phyloP scores from a whole-genome alignment of 352 stramenopile genomes.

The Phytophthora tubulina region DNA sequence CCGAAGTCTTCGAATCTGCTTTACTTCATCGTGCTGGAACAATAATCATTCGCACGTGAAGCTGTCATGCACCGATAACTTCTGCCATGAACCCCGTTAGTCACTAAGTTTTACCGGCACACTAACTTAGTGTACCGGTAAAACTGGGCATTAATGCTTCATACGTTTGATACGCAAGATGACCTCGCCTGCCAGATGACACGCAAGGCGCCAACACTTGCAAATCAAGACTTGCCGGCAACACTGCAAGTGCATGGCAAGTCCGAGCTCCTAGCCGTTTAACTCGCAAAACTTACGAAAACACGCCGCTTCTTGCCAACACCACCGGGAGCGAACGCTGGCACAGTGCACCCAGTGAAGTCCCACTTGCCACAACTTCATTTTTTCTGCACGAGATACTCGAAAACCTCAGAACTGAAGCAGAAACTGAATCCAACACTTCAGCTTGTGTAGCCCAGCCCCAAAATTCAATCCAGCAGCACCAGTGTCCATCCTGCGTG shows the following conservation, averaged over 20 bases:
- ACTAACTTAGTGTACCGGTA: no score
- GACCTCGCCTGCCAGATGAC: slow-evolving; percentile 7
- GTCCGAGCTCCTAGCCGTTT: not conserved
- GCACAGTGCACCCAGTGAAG: not conserved
- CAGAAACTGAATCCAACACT: not conserved
- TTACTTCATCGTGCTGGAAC: no score
- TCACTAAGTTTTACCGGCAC: no score
- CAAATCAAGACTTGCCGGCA: slow-evolving; percentile 16
- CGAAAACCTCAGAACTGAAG: slow-evolving; percentile 17
- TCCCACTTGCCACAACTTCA: not conserved
- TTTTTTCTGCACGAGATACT: slow-evolving; percentile 11
- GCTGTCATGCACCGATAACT: no score
- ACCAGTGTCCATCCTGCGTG: slow-evolving; percentile 10
- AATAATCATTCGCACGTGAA: no score
- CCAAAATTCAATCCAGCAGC: not conserved
- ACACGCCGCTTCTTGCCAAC: no score
- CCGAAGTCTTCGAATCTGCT: not conserved
- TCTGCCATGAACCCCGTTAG: no score
- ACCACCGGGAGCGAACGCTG: no score
- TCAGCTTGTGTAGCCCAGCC: not conserved
- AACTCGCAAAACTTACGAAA: not conserved
- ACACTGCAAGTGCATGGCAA: slow-evolving; percentile 1
- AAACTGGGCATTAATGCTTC: not conserved
- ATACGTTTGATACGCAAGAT: slow-evolving; percentile 25
- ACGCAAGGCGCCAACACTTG: slow-evolving; percentile 20